These are phyloP conservation scores for Pseudozyma thailandica DNA, from an alignment of 1,284 basidiomycete genomes.

Conservation along the genomic window DNA sequence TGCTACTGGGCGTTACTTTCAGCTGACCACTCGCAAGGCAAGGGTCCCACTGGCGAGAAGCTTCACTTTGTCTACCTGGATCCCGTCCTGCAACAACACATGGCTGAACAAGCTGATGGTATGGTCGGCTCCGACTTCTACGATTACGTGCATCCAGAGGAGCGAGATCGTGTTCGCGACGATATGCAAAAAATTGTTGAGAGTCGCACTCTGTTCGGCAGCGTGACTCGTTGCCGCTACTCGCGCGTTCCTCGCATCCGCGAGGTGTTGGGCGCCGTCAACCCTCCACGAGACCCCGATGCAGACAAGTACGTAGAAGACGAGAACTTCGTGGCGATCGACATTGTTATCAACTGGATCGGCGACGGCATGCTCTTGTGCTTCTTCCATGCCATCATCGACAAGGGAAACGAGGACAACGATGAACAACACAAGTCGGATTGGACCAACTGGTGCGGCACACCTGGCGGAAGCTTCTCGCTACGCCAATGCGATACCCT, in stretches of 20 bases:
- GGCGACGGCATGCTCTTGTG: constrained; percentile 89
- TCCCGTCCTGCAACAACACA: constrained; percentile 81
- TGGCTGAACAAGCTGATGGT: constrained; percentile 76
- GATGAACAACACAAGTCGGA: constrained; percentile 79
- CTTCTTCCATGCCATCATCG: constrained; percentile 88
- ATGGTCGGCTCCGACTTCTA: constrained; percentile 82
- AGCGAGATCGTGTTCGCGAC: constrained; percentile 70
- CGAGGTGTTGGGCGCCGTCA: constrained; percentile 69
- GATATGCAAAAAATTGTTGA: constrained; percentile 83
- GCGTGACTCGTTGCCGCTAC: constrained; percentile 80
- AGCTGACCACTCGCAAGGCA: constrained; percentile 24
- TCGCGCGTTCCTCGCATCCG: constrained; percentile 70
- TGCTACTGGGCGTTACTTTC: constrained; percentile 58
- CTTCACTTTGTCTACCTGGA: constrained; percentile 88
- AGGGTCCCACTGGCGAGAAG: constrained; percentile 67
- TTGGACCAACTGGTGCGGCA: constrained; percentile 97
- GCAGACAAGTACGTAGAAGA: constrained; percentile 79
- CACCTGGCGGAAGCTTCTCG: constrained; percentile 70
- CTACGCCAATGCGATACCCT: constrained; percentile 61
- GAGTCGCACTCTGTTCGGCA: constrained; percentile 85
- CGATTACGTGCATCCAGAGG: constrained; percentile 88
- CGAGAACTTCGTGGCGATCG: constrained; percentile 84
- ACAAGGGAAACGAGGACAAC: constrained; percentile 78
- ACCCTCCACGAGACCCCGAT: constrained; percentile 70
- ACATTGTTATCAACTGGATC: constrained; percentile 94